Percentiles rank a stretch among this genome's conserved stretches.
Conservation (phyloP, 345 rosid species). For the Nephelium lappaceum region DNA sequence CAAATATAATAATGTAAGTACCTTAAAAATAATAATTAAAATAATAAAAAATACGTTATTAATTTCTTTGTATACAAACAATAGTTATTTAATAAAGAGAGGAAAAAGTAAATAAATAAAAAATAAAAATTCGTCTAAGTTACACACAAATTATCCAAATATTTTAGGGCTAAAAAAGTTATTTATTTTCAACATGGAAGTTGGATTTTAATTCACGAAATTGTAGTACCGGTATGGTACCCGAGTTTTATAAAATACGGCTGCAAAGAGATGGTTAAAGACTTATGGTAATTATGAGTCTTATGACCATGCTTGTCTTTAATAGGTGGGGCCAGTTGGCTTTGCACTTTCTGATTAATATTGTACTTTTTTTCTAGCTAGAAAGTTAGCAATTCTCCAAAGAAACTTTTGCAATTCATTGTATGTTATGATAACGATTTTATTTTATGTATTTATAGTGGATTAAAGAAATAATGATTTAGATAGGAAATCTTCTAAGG, state of each 20-base stretch:
- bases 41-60: no score
- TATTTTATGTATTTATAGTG: background rate
- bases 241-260: background rate
- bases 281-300: conserved; percentile 5
- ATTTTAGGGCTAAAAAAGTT: no score
- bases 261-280: background rate
- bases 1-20: no score
- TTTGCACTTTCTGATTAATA: conserved; percentile 3
- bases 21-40: no score
- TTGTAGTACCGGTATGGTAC: background rate
- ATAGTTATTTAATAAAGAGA: no score
- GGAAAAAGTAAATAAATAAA: no score
- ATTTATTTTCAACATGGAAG: no score
- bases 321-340: conserved; percentile 18
- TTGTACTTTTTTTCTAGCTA: background rate
- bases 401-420: conserved; percentile 12
- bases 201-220: no score
- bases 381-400: background rate
- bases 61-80: no score
- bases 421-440: conserved; percentile 22
- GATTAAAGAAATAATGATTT: background rate
- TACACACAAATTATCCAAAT: no score
- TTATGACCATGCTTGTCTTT: conserved; percentile 20
- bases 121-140: no score
- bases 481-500: background rate